phyloP scores from a whole-genome alignment of 2,329 filamentous ascomycete genomes.

The Arthroderma uncinatum region DNA sequence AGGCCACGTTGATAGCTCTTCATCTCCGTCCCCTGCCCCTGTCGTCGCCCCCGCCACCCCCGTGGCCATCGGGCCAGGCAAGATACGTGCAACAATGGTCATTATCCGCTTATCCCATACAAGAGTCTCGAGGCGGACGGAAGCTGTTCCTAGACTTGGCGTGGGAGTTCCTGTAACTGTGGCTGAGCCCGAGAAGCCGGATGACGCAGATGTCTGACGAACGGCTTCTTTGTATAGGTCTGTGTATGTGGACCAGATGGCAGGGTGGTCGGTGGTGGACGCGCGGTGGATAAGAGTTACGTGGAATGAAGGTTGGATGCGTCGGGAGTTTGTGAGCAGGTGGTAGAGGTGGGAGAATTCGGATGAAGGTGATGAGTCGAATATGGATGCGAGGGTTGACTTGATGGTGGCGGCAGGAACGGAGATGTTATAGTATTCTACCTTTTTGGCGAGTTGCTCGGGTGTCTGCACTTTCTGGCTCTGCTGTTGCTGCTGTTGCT shows the following conservation, averaged over 20 bases:
- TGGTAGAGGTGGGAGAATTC: slow-evolving; percentile 56
- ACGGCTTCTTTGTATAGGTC: slow-evolving; percentile 42
- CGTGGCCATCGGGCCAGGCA: slow-evolving; percentile 34
- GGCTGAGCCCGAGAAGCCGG: slow-evolving; percentile 7
- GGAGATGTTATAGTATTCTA: slow-evolving; percentile 57
- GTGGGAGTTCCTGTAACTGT: slow-evolving; percentile 20
- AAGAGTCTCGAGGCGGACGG: slow-evolving; percentile 51
- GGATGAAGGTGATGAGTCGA: slow-evolving; percentile 42
- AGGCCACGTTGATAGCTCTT: slow-evolving; percentile 38
- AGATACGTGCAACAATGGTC: slow-evolving; percentile 73
- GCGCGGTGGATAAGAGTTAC: slow-evolving; percentile 85
- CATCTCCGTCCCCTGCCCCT: background rate
- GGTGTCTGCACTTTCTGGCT: slow-evolving; percentile 17
- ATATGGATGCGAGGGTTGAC: slow-evolving; percentile 56
- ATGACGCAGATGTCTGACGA: slow-evolving; percentile 18
- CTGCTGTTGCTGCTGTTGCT: slow-evolving; percentile 19
- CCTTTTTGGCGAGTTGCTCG: slow-evolving; percentile 38
- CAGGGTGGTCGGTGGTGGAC: slow-evolving; percentile 46
- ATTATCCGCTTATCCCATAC: slow-evolving; percentile 82
- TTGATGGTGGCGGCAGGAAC: slow-evolving; percentile 43
- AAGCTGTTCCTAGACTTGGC: slow-evolving; percentile 26
- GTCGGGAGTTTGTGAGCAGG: slow-evolving; percentile 59
- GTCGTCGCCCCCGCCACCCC: background rate
- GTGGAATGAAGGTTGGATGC: slow-evolving; percentile 79
- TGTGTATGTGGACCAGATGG: slow-evolving; percentile 65